A percentile compares a stretch with the other conserved stretches of the same genome.
Conservation (phyloP, 2,329 filamentous ascomycete species). For the Talaromyces funiculosus region DNA sequence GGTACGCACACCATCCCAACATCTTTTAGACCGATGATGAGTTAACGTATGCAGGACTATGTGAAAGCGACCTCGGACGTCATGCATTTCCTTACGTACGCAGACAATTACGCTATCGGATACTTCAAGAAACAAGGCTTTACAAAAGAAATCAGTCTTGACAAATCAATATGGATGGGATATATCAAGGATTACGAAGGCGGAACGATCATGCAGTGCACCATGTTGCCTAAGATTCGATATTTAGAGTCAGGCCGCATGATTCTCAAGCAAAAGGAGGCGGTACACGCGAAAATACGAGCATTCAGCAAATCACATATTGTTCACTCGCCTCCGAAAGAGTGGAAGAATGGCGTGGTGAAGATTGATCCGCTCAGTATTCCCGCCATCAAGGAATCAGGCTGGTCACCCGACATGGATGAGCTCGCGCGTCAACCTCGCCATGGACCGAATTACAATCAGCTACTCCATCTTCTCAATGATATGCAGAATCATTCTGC, state of each 20-base stretch:
- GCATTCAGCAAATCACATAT: constrained; percentile 85
- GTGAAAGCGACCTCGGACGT: constrained; percentile 94
- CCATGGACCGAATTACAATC: constrained; percentile 93
- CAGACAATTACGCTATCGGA: constrained; percentile 97
- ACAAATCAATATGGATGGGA: constrained; percentile 91
- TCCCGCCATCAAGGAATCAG: constrained; percentile 80
- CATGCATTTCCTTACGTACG: constrained; percentile 98
- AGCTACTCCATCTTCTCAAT: constrained; percentile 85
- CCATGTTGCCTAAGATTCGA: constrained; percentile 89
- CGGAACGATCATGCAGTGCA: constrained; percentile 98
- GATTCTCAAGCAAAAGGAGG: constrained; percentile 95
- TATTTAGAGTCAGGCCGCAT: constrained; percentile 91
- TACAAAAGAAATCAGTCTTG: constrained; percentile 94
- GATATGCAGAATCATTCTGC: constrained; percentile 90
- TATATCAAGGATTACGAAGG: constrained; percentile 99
- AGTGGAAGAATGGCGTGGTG: constrained; percentile 71
- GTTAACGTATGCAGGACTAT: constrained; percentile 56
- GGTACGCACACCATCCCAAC: constrained; percentile 31
- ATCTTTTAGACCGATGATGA: not conserved
- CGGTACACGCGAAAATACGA: constrained; percentile 88
- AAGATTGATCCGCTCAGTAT: constrained; percentile 82
- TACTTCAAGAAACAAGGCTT: constrained; percentile 99
- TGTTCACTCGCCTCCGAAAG: constrained; percentile 74
- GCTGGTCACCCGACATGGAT: constrained; percentile 98
- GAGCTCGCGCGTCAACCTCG: constrained; percentile 89